phyloP scores from a whole-genome alignment of 2,329 filamentous ascomycete species.

The Trichophyton rubrum region DNA sequence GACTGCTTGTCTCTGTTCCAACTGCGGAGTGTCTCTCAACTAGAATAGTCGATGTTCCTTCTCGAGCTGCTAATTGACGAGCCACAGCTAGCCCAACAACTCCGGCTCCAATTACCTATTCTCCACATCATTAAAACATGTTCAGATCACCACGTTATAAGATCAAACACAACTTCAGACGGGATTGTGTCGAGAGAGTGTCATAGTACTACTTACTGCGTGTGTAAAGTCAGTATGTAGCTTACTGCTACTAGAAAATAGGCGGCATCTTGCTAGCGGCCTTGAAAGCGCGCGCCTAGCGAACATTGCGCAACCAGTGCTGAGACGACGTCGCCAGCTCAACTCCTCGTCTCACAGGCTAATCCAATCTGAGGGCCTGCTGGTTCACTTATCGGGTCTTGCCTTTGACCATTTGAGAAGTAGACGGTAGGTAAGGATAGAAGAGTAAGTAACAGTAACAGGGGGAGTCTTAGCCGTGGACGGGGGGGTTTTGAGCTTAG shows the following conservation, averaged over 20 bases:
- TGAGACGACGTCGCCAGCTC: too few species aligned
- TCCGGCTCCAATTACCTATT: constrained; percentile 52
- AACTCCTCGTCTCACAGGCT: too few species aligned
- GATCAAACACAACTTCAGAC: neutral
- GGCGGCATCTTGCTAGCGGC: constrained; percentile 12
- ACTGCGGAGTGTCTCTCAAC: constrained; percentile 65
- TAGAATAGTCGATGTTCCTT: constrained; percentile 55
- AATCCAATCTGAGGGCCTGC: too few species aligned
- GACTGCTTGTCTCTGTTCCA: constrained; percentile 76
- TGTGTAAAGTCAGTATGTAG: constrained; percentile 49
- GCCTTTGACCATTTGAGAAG: too few species aligned
- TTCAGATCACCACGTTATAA: neutral
- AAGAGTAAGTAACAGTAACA: too few species aligned
- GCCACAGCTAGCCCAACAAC: constrained; percentile 73
- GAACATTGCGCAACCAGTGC: neutral
- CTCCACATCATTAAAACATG: constrained; percentile 1
- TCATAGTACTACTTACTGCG: constrained; percentile 30
- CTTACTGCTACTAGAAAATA: constrained; percentile 34
- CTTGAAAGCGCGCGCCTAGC: neutral
- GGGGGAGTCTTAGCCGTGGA: too few species aligned
- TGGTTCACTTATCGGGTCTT: too few species aligned
- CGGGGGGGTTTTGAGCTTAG: too few species aligned
- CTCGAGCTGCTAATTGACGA: constrained; percentile 51
- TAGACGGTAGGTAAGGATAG: too few species aligned
- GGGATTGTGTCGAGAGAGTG: neutral